A percentile compares a stretch with the other conserved stretches of the same genome.
phyloP scores from a whole-genome alignment of 805 yeast species.

The Yarrowia hollandica region DNA sequence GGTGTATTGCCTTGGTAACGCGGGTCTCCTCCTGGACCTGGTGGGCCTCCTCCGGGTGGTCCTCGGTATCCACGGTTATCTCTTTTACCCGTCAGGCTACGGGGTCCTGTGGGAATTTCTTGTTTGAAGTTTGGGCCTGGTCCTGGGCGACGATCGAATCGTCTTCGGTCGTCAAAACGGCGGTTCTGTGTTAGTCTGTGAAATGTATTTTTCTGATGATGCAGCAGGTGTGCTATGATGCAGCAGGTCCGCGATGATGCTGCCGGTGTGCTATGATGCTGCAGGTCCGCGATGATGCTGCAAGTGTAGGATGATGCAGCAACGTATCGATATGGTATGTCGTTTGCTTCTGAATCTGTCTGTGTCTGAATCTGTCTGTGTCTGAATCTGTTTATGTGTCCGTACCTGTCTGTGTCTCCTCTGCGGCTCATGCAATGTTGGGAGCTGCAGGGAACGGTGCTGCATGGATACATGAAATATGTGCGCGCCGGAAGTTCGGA shows the following conservation, averaged over 20 bases:
- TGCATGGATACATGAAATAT: not conserved
- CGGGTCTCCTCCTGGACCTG: slow-evolving; percentile 1
- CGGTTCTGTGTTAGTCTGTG: slow-evolving; percentile 14
- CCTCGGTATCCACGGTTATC: slow-evolving; percentile 28
- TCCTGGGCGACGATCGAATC: slow-evolving; percentile 25
- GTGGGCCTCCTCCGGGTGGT: slow-evolving; percentile 16
- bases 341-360: too few relatives aligned
- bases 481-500: too few relatives aligned
- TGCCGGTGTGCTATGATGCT: too few relatives aligned
- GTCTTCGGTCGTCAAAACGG: slow-evolving; percentile 20
- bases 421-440: not conserved
- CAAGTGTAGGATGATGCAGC: too few relatives aligned
- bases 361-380: too few relatives aligned
- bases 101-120: slow-evolving; percentile 21
- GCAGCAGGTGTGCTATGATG: too few relatives aligned
- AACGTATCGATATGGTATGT: too few relatives aligned
- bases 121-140: slow-evolving; percentile 22
- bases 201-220: too few relatives aligned
- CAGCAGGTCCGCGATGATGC: too few relatives aligned
- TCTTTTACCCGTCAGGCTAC: slow-evolving; percentile 29
- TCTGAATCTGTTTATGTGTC: too few relatives aligned
- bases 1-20: slow-evolving; percentile 14
- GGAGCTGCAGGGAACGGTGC: not conserved
- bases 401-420: too few relatives aligned
- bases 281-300: too few relatives aligned